Percentiles rank a stretch among this genome's conserved stretches.
phyloP scores from a whole-genome alignment of 495 filamentous ascomycete genomes.

The Podospora anserina region DNA sequence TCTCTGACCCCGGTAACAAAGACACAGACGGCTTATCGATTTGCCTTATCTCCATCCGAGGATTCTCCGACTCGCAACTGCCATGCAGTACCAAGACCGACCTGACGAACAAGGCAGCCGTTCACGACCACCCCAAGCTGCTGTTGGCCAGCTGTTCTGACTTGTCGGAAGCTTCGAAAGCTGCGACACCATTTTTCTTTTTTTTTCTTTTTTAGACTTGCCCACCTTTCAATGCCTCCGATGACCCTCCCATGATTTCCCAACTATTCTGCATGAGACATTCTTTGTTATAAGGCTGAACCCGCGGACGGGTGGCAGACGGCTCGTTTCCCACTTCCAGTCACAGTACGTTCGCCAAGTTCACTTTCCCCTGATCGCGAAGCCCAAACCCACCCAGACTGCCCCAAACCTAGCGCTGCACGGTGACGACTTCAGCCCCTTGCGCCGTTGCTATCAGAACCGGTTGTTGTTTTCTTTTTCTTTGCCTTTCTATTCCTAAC shows the following conservation, averaged over 20 bases:
- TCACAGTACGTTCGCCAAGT: not conserved
- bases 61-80: not conserved
- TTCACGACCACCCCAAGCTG: not conserved
- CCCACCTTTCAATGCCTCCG: no score
- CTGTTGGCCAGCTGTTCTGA: slow-evolving; percentile 4
- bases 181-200: not conserved
- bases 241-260: not conserved
- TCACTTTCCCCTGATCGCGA: slow-evolving; percentile 9
- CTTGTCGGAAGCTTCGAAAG: not conserved
- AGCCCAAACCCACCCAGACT: not conserved
- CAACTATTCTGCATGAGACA: slow-evolving; percentile 9
- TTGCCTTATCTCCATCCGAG: not conserved
- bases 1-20: not conserved
- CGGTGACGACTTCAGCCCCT: not conserved
- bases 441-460: not conserved
- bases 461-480: not conserved
- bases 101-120: slow-evolving; percentile 4
- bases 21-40: not conserved
- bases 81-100: not conserved
- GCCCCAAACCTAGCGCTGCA: not conserved
- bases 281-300: slow-evolving; percentile 13
- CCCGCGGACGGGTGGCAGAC: slow-evolving; percentile 7
- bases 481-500: not conserved
- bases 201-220: not conserved
- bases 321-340: not conserved